Evolutionary conservation across 1,284 basidiomycete genomes (phyloP), one percentile per base, ranked within the genome.

Genomic region (Sanghuangporus weigelae): DNA sequence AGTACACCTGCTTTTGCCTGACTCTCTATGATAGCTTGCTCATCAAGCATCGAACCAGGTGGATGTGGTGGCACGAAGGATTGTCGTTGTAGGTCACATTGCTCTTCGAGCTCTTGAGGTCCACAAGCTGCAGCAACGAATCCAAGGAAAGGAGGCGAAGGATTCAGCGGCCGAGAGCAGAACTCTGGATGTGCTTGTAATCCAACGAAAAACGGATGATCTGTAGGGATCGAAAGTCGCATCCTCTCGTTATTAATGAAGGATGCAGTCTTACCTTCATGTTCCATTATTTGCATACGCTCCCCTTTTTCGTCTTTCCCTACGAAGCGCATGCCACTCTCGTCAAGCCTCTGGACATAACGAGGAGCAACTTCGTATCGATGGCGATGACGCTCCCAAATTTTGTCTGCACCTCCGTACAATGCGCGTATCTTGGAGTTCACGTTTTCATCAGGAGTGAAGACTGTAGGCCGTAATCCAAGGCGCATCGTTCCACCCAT

Each of bases 401-500:
- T 93, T 69, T 85, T 90, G 23, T 81, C 82, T 4, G 83, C 81
- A 36, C 89, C 89, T n/a, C 90, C 96, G 71, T 99, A 99, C 69
- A 99, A 78, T 73, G 84, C 83, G 36, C 95, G 83, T 48, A 86
- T 80, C 69, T 86, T 87, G 53, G 86, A 89, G 83, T 86, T 88
- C 55, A 74, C 83, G 3, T 81, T 84, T 66, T 81, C 76, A 73
- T 73, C 73, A 12, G 81, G 74, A 67, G 89, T 84, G 74, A 99
- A 98, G 59, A 98, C 83, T 2, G 96, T 98, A 5, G 97, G 95
- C 21, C 96, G 87, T 58, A 99, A 81, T 23, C 96, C 96, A 14
- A 98, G 84, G 21, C 96, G 89, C 96, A 99, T 99, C 23, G 96
- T 99, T 35, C 96, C 96, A 62, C 96, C 96, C 84, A 99, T 93